Evolutionary conservation across 768 basidiomycete genomes (phyloP).

Genomic region (Lactarius sanguifluus): DNA sequence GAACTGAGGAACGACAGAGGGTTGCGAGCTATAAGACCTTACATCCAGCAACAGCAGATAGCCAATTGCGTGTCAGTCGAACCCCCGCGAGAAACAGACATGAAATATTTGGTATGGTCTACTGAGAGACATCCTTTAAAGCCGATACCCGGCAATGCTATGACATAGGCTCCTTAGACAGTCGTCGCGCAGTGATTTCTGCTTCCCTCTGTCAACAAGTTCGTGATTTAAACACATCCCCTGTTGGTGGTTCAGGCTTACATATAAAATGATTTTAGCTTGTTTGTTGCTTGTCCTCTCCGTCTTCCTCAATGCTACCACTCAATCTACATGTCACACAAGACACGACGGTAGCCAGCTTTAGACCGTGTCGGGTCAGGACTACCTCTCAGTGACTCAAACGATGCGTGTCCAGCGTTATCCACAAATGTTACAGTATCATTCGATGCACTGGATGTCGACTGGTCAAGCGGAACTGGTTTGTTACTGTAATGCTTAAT

Average conservation of each 20-base stretch:
- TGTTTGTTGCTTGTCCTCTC: too few relatives aligned
- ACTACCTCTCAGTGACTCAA: too few relatives aligned
- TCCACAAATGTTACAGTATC: too few relatives aligned
- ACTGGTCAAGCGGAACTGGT: too few relatives aligned
- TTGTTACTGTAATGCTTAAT: too few relatives aligned
- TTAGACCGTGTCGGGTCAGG: too few relatives aligned
- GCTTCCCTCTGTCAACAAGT: neutral
- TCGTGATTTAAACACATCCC: neutral
- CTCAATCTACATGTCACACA: too few relatives aligned
- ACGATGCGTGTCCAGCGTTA: too few relatives aligned
- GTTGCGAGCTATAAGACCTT: neutral
- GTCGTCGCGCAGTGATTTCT: neutral
- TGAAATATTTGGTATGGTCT: neutral
- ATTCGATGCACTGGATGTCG: too few relatives aligned
- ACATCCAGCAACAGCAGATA: neutral
- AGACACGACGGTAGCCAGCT: too few relatives aligned
- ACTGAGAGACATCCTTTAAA: neutral
- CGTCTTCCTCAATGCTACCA: too few relatives aligned
- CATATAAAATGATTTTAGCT: too few relatives aligned
- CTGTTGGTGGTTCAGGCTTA: neutral
- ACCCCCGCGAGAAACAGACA: neutral
- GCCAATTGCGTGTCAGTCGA: neutral
- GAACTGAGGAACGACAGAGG: neutral
- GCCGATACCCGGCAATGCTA: neutral
- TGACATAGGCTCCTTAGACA: neutral